Percentiles rank a stretch among this genome's conserved stretches.
These are phyloP conservation scores for Colletotrichum sp. DNA, from an alignment of 2,329 filamentous ascomycete genomes.

Conservation along the genomic window DNA sequence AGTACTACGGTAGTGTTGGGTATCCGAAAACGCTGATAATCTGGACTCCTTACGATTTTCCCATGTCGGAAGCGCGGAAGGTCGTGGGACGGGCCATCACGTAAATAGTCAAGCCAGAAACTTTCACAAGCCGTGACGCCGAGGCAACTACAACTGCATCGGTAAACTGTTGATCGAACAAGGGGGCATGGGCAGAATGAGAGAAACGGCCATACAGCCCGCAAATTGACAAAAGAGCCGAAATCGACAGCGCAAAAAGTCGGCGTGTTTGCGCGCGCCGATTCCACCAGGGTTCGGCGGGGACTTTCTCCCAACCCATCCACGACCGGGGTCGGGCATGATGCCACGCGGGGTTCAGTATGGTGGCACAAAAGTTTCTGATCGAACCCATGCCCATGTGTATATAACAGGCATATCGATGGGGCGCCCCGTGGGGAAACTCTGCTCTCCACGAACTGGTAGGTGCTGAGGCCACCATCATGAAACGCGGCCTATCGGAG, in stretches of 20 bases:
- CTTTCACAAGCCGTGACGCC: slow-evolving; percentile 15
- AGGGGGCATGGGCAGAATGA: background rate
- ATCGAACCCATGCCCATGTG: background rate
- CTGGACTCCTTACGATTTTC: background rate
- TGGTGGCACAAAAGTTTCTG: background rate
- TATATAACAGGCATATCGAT: background rate
- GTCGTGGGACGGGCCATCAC: background rate
- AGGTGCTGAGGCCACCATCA: background rate
- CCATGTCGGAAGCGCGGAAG: background rate
- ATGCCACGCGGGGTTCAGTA: background rate
- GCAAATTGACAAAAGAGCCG: background rate
- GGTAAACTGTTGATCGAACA: background rate
- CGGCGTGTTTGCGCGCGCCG: background rate
- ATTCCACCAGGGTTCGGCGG: background rate
- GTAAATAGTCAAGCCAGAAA: slow-evolving; percentile 2
- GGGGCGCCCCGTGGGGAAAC: background rate
- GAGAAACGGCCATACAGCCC: background rate
- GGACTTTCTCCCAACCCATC: background rate
- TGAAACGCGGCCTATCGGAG: background rate
- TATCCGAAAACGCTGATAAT: background rate
- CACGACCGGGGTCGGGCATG: background rate
- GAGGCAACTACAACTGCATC: background rate
- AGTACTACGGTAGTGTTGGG: background rate
- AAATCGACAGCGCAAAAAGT: background rate
- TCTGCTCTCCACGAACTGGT: background rate